Base-by-base conservation (phyloP, 495 filamentous ascomycete genomes). In the Podospora tetraspora region DNA sequence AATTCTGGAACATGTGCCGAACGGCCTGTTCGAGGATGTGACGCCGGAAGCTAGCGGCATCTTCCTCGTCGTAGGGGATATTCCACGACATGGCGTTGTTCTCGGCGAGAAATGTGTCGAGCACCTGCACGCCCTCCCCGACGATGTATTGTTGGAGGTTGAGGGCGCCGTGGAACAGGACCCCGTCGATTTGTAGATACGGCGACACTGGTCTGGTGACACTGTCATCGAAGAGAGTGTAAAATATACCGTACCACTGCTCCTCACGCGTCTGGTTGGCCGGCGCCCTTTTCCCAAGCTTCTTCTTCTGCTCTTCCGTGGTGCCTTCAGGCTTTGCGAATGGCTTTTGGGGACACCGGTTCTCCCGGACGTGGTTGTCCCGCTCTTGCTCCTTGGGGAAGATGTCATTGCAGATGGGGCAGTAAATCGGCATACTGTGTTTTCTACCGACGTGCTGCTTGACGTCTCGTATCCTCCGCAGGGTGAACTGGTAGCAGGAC, bases 381-480 rank as follows among this genome's bases (percentile, higher is more conserved):
- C 63, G 63, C 9, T 66, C 27, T 16, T 21, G 25, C 24, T 66
- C 63, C 4, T 24, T 19, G 5, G 30, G n/a, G 29, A 66, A 59
- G 9, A 25, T 66, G 25, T 34, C 21, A 23, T 72, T 67, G 58
- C 77, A 79, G 12, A 67, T 66, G 24, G 75, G 73, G 24, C 77
- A 79, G 63, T 78, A 77, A 34, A 76, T 68, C 7, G 74, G 72
- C 60, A 72, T 74, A 62, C 65, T 68, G 70, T 79, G 76, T 22
- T 72, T 72, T 30, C 77, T 69, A 13, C 63, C 56, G n/a, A 79
- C 32, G 43, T 79, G 77, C 65, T 78, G 76, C 63, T 79, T 79
- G 10, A 79, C 77, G 56, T 78, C 76, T 29, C 74, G 73, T 22
- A 79, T 69, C 37, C 77, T 77, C 21, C 56, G 71, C 13, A 79